phyloP scores from a whole-genome alignment of 2,329 filamentous ascomycete species.

The Ophiostoma pallidulum region DNA sequence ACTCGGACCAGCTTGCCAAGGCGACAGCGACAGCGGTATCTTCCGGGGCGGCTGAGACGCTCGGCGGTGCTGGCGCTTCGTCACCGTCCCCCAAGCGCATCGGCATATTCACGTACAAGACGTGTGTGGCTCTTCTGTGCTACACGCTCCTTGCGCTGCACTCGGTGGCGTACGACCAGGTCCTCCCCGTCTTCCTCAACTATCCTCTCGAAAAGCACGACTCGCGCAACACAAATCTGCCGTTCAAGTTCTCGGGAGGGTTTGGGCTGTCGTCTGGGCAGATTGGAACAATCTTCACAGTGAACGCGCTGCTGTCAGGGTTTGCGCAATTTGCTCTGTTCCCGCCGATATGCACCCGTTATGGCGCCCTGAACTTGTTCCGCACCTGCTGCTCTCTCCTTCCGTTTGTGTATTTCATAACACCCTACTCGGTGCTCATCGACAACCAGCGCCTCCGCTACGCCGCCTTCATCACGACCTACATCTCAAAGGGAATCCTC shows the following conservation, averaged over 20 bases:
- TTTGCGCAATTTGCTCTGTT: constrained; percentile 81
- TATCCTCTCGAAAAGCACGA: constrained; percentile 50
- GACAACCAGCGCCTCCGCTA: constrained; percentile 40
- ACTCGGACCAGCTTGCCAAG: constrained; percentile 9
- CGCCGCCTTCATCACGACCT: constrained; percentile 52
- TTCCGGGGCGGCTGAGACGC: not conserved
- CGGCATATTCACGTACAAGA: constrained; percentile 24
- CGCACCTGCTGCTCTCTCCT: constrained; percentile 29
- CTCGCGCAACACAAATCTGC: constrained; percentile 51
- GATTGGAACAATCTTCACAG: constrained; percentile 78
- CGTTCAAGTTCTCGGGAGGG: constrained; percentile 74
- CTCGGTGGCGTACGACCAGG: constrained; percentile 74
- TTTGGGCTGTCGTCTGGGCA: constrained; percentile 63
- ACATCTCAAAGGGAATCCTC: constrained; percentile 64
- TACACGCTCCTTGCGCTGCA: constrained; percentile 80
- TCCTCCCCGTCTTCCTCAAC: constrained; percentile 82
- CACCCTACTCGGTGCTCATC: constrained; percentile 68
- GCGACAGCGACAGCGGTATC: not conserved
- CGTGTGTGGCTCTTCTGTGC: constrained; percentile 43
- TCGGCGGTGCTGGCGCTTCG: not conserved
- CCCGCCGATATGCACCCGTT: constrained; percentile 61
- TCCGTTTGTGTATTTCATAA: constrained; percentile 69
- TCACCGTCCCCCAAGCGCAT: constrained; percentile 1
- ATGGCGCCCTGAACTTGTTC: constrained; percentile 57
- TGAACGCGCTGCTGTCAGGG: constrained; percentile 72